Percentiles rank a stretch among this genome's conserved stretches.
Evolutionary conservation across 331 rosid genomes (phyloP).

Genomic region (Pyracantha coccinea): DNA sequence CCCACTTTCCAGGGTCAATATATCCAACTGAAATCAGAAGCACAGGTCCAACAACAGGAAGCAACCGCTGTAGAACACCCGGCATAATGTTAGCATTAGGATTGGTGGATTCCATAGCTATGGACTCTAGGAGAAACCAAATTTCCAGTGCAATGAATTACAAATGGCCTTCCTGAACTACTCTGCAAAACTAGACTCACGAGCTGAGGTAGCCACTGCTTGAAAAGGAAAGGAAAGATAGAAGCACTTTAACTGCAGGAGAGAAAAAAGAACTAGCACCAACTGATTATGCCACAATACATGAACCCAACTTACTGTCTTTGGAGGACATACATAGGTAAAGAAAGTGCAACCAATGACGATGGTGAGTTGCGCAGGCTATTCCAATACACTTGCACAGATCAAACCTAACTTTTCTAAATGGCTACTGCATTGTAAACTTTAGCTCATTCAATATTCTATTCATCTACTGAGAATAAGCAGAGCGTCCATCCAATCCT

Average conservation of each 20-base stretch:
- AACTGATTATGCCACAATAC: slow-evolving; percentile 9
- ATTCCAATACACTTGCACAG: slow-evolving; percentile 10
- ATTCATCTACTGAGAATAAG: slow-evolving; percentile 11
- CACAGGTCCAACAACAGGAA: slow-evolving; percentile 56
- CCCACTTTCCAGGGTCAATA: slow-evolving; percentile 99
- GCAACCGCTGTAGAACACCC: slow-evolving; percentile 35
- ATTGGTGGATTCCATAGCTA: slow-evolving; percentile 45
- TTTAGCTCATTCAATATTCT: slow-evolving; percentile 8
- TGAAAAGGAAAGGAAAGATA: no score
- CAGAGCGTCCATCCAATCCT: slow-evolving; percentile 23
- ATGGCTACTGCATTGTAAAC: slow-evolving; percentile 8
- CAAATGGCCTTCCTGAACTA: slow-evolving; percentile 1
- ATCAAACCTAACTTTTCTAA: slow-evolving; percentile 18
- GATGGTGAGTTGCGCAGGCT: slow-evolving; percentile 13
- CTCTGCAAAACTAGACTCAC: not conserved
- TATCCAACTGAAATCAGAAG: slow-evolving; percentile 81
- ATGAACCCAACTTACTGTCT: slow-evolving; percentile 7
- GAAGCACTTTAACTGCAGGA: not conserved
- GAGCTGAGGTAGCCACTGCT: not conserved
- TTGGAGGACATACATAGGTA: not conserved
- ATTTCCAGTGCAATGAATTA: slow-evolving; percentile 11
- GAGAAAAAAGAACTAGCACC: not conserved
- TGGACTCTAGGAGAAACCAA: slow-evolving; percentile 16
- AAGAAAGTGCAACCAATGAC: not conserved
- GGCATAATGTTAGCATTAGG: slow-evolving; percentile 22